Conservation (phyloP, 352 stramenopile species). For the Globisporangium iwayamae region DNA sequence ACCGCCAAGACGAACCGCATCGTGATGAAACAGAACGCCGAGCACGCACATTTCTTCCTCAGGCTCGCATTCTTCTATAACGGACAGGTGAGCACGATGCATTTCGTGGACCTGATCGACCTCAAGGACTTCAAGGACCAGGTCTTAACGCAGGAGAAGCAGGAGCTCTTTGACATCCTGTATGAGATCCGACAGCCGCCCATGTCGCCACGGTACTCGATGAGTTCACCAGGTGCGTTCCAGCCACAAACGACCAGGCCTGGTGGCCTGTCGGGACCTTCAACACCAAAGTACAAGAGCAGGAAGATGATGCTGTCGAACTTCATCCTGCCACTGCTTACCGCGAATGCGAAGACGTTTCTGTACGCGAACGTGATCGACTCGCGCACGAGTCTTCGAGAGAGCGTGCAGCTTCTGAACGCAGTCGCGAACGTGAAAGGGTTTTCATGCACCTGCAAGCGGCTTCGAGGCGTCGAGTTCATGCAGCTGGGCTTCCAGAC, state of each 20-base stretch:
- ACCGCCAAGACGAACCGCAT: constrained; percentile 73
- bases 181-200: constrained; percentile 34
- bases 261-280: background rate
- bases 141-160: constrained; percentile 44
- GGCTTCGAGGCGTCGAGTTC: constrained; percentile 41
- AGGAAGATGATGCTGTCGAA: constrained; percentile 42
- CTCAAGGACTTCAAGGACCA: constrained; percentile 55
- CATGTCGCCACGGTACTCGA: constrained; percentile 11
- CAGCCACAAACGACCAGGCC: background rate
- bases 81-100: constrained; percentile 63
- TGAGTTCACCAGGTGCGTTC: background rate
- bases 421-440: constrained; percentile 57
- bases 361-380: constrained; percentile 70
- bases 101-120: constrained; percentile 61
- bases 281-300: constrained; percentile 9
- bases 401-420: constrained; percentile 63
- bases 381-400: constrained; percentile 53
- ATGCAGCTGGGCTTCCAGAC: constrained; percentile 48
- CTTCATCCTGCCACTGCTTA: constrained; percentile 62
- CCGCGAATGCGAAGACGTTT: constrained; percentile 57
- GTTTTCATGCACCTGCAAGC: constrained; percentile 53
- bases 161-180: constrained; percentile 58
- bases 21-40: constrained; percentile 57
- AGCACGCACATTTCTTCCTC: constrained; percentile 70
- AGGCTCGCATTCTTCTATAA: constrained; percentile 54